A percentile compares a stretch with the other conserved stretches of the same genome.
Evolutionary conservation across 768 basidiomycete species (phyloP).

Genomic region (Collybiopsis confluens): DNA sequence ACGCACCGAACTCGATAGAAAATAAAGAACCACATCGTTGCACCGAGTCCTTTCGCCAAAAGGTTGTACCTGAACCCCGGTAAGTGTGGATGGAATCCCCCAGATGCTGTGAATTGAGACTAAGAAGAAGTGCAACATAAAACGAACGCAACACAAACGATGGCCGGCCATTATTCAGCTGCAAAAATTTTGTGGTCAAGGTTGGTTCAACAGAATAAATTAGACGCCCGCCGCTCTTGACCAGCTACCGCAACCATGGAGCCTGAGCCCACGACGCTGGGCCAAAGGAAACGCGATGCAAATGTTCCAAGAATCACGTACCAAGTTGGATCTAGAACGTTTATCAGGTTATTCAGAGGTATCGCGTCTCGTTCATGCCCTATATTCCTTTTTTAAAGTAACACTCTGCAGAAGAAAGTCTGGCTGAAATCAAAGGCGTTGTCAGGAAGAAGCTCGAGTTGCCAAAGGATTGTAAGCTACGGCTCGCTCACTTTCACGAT

Average conservation of each 20-base stretch:
- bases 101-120: conserved; percentile 29
- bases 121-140: too few species aligned
- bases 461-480: conserved; percentile 26
- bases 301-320: conserved; percentile 41
- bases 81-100: conserved; percentile 88
- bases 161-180: conserved; percentile 35
- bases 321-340: conserved; percentile 34
- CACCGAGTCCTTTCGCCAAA: conserved; percentile 82
- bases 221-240: background rate
- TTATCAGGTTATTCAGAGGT: conserved; percentile 57
- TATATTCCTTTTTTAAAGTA: background rate
- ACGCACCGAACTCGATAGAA: conserved; percentile 91
- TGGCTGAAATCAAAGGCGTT: conserved; percentile 51
- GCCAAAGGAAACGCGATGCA: conserved; percentile 40
- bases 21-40: conserved; percentile 98
- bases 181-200: too few species aligned
- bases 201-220: too few species aligned
- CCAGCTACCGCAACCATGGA: conserved; percentile 11
- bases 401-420: conserved; percentile 46
- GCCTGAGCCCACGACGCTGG: conserved; percentile 26
- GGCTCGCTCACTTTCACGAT: conserved; percentile 50
- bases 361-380: background rate
- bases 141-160: conserved; percentile 20
- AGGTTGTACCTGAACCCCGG: conserved; percentile 74
- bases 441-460: conserved; percentile 63